These are phyloP conservation scores for Xylaria sp. DNA, from an alignment of 495 filamentous ascomycete genomes.

Conservation along the genomic window DNA sequence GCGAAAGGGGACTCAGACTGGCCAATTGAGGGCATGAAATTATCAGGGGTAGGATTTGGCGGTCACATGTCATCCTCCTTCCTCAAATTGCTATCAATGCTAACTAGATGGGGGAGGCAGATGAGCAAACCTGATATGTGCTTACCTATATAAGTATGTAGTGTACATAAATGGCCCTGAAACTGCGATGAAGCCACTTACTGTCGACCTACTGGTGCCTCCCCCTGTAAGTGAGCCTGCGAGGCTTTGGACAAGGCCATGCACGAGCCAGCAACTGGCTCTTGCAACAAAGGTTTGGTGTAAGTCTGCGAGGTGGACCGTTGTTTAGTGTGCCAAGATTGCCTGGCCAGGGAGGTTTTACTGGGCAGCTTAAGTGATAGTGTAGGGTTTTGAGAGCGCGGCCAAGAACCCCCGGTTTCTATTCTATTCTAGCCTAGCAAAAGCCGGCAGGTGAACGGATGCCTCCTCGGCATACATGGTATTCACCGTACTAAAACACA, in stretches of 20 bases:
- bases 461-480: not conserved
- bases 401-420: not conserved
- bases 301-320: too few species aligned
- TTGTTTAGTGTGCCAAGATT: too few species aligned
- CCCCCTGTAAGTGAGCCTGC: too few species aligned
- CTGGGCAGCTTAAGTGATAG: too few species aligned
- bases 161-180: not conserved
- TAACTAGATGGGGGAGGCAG: slow-evolving; percentile 22
- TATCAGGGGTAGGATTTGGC: slow-evolving; percentile 38
- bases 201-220: not conserved
- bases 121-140: not conserved
- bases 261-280: too few species aligned
- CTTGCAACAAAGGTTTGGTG: too few species aligned
- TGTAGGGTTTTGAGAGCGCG: too few species aligned
- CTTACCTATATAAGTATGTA: too few species aligned
- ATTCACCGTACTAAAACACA: not conserved
- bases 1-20: slow-evolving; percentile 1
- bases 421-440: too few species aligned
- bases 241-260: too few species aligned
- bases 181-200: not conserved
- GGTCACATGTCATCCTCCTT: slow-evolving; percentile 24
- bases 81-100: slow-evolving; percentile 12
- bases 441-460: slow-evolving; percentile 14
- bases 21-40: slow-evolving; percentile 29
- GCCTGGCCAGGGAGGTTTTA: too few species aligned